These are phyloP conservation scores for Phialemoniopsis sp. DNA, from an alignment of 2,329 filamentous ascomycete genomes.

Conservation along the genomic window DNA sequence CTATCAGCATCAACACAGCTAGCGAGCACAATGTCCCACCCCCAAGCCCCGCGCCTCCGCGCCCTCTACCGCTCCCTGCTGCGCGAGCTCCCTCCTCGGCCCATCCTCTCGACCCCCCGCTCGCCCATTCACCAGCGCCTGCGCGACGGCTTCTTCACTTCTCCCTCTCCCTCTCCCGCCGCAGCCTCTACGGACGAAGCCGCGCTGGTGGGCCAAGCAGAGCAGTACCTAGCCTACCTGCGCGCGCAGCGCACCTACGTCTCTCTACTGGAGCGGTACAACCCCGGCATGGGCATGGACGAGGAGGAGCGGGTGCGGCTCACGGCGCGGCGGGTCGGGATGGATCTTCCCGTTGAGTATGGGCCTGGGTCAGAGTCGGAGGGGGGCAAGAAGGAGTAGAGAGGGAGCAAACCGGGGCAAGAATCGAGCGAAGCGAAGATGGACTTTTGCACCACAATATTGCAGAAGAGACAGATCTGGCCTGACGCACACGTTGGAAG, in stretches of 20 bases:
- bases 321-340: slow-evolving; percentile 82
- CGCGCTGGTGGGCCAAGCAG: slow-evolving; percentile 41
- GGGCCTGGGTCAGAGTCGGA: background rate
- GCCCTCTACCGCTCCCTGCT: slow-evolving; percentile 85
- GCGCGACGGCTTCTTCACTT: slow-evolving; percentile 54
- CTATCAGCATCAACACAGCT: background rate
- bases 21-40: slow-evolving; percentile 22
- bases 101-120: slow-evolving; percentile 49
- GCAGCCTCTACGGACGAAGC: slow-evolving; percentile 8
- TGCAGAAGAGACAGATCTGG: no score
- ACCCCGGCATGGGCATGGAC: slow-evolving; percentile 85
- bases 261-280: slow-evolving; percentile 83
- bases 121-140: slow-evolving; percentile 69
- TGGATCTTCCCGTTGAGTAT: slow-evolving; percentile 75
- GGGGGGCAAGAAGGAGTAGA: no score
- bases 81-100: slow-evolving; percentile 78
- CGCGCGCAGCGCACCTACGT: slow-evolving; percentile 82
- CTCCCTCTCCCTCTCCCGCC: slow-evolving; percentile 19
- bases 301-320: slow-evolving; percentile 80
- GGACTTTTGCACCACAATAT: no score
- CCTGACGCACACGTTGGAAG: no score
- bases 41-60: slow-evolving; percentile 49
- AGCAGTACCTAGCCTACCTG: slow-evolving; percentile 77
- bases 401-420: no score
- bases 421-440: no score